Evolutionary conservation across 2,329 filamentous ascomycete genomes (phyloP), one percentile per base, ranked within the genome.

Genomic region (Calonectria fujianensis): DNA sequence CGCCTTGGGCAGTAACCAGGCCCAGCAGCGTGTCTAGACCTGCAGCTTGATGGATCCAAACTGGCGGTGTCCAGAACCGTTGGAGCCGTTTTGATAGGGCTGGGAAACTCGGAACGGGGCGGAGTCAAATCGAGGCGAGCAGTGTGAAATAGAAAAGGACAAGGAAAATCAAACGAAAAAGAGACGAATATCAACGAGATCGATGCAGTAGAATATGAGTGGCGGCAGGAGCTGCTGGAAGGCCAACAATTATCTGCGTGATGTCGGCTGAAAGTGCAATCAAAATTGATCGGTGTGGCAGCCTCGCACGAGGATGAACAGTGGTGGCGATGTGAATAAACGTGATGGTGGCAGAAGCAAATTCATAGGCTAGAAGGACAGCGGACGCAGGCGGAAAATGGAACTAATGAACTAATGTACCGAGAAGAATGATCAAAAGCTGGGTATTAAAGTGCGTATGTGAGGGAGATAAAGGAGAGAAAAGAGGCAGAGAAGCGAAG

Each of bases 1-100:
- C 11, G n/a, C 14, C n/a, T 63, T 41, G 37, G 57, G 57, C 24
- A 41, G 57, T 63, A 63, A 41, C 57, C n/a, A 24, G 37, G 35
- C 35, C 18, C 31, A 45, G 45, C 61, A 14, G 39, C 11, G 39
- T 27, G 31, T 48, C 18, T 16, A 65, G 27, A 16, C 27, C 61
- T 35, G 61, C 61, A 59, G 66, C 11, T 35, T 61, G 66, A 57
- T 61, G 37, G 52, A 32, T n/a, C 35, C 35, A 18, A 63, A 54
- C 35, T 68, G 50, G 50, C 45, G 45, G 68, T 70, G 41, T 61
- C 54, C 13, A 13, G 69, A 64, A 27, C 48, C 35, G 61, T 37
- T 66, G 10, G 14, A 45, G 57, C 48, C 31, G 48, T 54, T 63
- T 31, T 32, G 37, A 35, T 24, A 20, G 54, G 68, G 69, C 29